Evolutionary conservation across 192 early-diverging fungal species (phyloP), one percentile per base, ranked within the genome.

Genomic region (Gamsiella multidivaricata): DNA sequence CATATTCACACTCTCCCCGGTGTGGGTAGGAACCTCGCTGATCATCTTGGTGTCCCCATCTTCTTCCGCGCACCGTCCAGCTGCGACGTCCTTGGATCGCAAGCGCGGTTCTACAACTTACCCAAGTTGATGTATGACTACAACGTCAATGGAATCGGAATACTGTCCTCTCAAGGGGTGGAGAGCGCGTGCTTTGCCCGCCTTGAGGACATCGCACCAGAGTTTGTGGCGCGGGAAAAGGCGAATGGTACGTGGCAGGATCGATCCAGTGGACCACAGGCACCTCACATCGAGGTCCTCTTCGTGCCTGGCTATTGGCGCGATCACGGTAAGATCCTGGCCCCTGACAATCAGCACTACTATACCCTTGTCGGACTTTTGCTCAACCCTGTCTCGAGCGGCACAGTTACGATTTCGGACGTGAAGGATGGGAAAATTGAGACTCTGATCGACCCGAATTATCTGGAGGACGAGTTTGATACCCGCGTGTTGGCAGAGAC

Each of bases 11-110:
- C 78, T 1, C 46, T 75, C 41, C 50, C 68, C 6, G 82, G 75
- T 28, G 74, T 85, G 0, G 84, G 84, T 3, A 33, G 26, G 22
- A 68, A 80, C 54, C 73, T 85, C 2, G 51, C 79, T 36, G 84
- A 83, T 31, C 81, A 81, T 51, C 34, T 75, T 28, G 62, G 62
- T 14, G 67, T 84, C 1, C 56, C 62, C 11, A 25, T 85, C 36
- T 59, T 57, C 42, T 69, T 69, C n/a, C 36, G 47, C 15, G 59
- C 53, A 33, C 28, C 32, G 1, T 23, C 50, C 3, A 49, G 45
- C 34, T 26, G 42, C 18, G 32, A 78, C 6, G 23, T 49, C 11
- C 3, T 49, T 22, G 25, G 3, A 3, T 5, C 22, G 9, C 18
- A 22, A 22, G 25, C 22, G 15, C 56, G 42, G 9, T 41, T 68